Evolutionary conservation across 495 filamentous ascomycete species (phyloP).

Genomic region (Xylaria longipes): DNA sequence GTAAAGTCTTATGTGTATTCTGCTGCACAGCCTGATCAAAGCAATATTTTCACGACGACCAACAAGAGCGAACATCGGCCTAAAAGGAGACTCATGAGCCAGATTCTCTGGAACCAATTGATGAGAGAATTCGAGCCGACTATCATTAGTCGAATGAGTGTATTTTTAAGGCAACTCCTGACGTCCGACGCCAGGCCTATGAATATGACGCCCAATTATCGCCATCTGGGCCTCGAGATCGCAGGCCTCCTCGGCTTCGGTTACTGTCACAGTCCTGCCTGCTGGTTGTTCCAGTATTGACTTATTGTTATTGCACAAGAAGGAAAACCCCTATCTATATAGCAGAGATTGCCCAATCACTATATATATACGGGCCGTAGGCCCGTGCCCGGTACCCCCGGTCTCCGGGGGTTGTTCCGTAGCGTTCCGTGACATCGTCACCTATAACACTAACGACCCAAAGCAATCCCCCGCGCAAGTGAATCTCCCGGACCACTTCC

Average conservation of each 20-base stretch:
- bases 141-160: slow-evolving; percentile 22
- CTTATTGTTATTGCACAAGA: too few relatives aligned
- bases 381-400: too few relatives aligned
- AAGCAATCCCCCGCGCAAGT: too few relatives aligned
- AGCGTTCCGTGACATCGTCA: too few relatives aligned
- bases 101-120: slow-evolving; percentile 16
- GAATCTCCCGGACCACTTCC: too few relatives aligned
- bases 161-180: slow-evolving; percentile 11
- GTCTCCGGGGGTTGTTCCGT: too few relatives aligned
- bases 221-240: background rate
- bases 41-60: slow-evolving; percentile 19
- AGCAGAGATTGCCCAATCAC: too few relatives aligned
- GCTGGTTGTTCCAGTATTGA: too few relatives aligned
- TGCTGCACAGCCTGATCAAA: background rate
- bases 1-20: slow-evolving; percentile 13
- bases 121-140: slow-evolving; percentile 27
- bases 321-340: too few relatives aligned
- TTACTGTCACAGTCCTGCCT: too few relatives aligned
- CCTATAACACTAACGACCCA: too few relatives aligned
- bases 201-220: slow-evolving; percentile 12
- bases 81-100: slow-evolving; percentile 24
- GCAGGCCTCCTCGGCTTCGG: background rate
- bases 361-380: too few relatives aligned
- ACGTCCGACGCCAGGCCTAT: slow-evolving; percentile 33
- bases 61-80: slow-evolving; percentile 13